Base-by-base conservation (phyloP, 371 early-diverging fungal genomes). In the Mucor sp. region DNA sequence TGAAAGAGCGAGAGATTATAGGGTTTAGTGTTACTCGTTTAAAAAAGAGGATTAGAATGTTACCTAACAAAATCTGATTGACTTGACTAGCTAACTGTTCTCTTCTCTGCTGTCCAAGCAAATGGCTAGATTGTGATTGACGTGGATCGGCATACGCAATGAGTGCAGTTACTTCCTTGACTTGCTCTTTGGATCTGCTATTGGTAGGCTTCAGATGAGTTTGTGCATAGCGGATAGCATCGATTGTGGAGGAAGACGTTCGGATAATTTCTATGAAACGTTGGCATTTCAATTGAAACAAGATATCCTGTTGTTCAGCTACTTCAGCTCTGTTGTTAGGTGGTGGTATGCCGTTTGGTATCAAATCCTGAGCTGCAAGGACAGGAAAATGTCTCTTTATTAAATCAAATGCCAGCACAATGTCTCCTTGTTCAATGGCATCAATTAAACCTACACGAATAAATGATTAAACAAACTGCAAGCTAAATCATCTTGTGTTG, bases 121-220 rank as follows among this genome's bases (percentile, higher is more conserved):
- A 61, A 58, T 81, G 74, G 14, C 62, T 64, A 1, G 67, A 65
- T 53, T 71, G 67, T 4, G 81, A 77, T 47, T 76, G 63, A 21
- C 67, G 56, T n/a, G 81, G 81, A 61, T 78, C 70, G 8, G 64
- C 58, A 68, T 81, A 81, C 25, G 81, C 81, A 37, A 81, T 81
- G 6, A 81, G 41, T 8, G 76, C 69, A 5, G 81, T 69, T 2
- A 81, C 81, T 58, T 81, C 75, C 21, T 70, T 70, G 6, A 70
- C 67, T 28, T 69, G 56, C n/a, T 76, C 76, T 32, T 63, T 78
- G 12, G 60, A 58, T 19, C 53, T 33, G 30, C 58, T 66, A 23
- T 71, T 64, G n/a, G 64, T 60, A 8, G 74, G 65, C 65, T 67
- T 66, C 14, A 81, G 64, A 55, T 81, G 68, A n/a, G 58, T 67